Base-by-base conservation (phyloP, 2,329 filamentous ascomycete species). In the Trichoderma breve region DNA sequence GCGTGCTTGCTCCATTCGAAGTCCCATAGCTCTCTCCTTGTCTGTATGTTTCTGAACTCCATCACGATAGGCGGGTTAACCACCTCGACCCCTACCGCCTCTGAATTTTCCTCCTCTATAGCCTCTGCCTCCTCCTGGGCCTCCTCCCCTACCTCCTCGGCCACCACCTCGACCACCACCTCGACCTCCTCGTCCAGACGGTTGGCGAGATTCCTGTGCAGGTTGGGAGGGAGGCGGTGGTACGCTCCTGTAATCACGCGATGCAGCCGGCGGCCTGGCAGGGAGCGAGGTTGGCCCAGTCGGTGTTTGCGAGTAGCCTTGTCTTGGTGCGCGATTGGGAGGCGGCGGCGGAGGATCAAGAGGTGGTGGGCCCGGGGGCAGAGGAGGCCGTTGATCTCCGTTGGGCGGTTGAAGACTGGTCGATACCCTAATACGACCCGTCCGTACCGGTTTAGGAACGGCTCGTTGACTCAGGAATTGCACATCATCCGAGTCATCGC, bases 401-500 rank as follows among this genome's bases (percentile, higher is more conserved):
- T 75, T 74, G 21, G 81, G 81, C 75, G 83, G 78, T 75, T 82
- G 81, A 53, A 84, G 81, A 72, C 83, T 83, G 75, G 79, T 82
- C 5, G 82, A 78, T 78, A 84, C 76, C 39, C 80, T 81, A 72
- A 84, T 83, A 71, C 80, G 79, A 9, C 82, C 82, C 11, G 78
- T 63, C 28, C 73, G 77, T 11, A 74, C 72, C 66, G 74, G 78
- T 70, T 78, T 79, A 14, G 81, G 78, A 39, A 76, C 26, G 5
- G 67, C 72, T 36, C 77, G 80, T 51, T 78, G 77, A 12, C 81
- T 80, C 39, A 84, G 78, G 71, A 86, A 85, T 53, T 84, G 82
- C 24, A 81, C 78, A 24, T 85, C 84, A n/a, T 85, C 84, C 8
- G 84, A 85, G 65, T 85, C 84, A 58, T 84, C 84, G 47, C 81